Percentiles rank a stretch among this genome's conserved stretches.
phyloP scores from a whole-genome alignment of 78 protist species.

The Ministeria vibrans region DNA sequence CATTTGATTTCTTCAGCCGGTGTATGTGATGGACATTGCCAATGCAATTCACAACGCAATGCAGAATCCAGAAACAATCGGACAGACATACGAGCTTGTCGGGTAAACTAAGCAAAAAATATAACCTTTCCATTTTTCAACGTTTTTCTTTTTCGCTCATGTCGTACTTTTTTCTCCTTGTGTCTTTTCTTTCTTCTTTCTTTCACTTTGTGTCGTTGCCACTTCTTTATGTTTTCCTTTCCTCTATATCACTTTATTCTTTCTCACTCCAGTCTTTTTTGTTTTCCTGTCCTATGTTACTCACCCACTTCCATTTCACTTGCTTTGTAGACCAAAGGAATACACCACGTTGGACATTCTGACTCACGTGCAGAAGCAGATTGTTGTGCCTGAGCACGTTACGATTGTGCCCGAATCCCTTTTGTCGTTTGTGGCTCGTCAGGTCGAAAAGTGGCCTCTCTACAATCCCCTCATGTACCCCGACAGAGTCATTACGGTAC shows the following conservation, averaged over 20 bases:
- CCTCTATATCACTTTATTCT: too few species aligned
- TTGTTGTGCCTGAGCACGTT: too few species aligned
- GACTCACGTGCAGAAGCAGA: not conserved
- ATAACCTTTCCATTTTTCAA: not conserved
- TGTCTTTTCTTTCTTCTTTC: not conserved
- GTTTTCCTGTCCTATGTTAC: not conserved
- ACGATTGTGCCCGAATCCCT: too few species aligned
- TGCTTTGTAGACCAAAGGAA: not conserved
- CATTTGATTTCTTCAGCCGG: not conserved
- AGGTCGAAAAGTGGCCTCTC: too few species aligned
- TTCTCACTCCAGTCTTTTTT: not conserved
- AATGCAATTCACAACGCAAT: not conserved
- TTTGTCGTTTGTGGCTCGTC: too few species aligned
- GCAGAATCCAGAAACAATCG: not conserved
- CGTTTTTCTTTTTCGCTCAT: not conserved
- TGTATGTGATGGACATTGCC: not conserved
- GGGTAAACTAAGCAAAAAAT: not conserved
- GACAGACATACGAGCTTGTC: too few species aligned
- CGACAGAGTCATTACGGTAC: too few species aligned
- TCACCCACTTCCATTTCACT: not conserved
- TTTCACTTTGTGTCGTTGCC: not conserved
- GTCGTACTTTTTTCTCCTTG: not conserved
- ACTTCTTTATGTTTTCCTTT: too few species aligned
- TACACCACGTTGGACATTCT: not conserved
- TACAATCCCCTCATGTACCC: too few species aligned